Evolutionary conservation across 2,329 filamentous ascomycete species (phyloP).

Genomic region (Penicillium sp.): DNA sequence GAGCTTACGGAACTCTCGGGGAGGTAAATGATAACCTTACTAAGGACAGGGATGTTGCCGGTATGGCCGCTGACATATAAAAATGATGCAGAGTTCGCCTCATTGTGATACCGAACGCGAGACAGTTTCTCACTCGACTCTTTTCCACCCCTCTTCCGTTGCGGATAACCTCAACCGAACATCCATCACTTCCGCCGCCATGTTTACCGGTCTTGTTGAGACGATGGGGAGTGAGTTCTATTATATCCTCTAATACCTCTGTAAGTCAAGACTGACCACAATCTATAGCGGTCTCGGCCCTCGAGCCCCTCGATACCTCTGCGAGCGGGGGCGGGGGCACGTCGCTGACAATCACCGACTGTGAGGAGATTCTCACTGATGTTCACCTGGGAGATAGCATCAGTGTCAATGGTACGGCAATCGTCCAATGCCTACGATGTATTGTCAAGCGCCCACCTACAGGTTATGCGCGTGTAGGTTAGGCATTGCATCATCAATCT

Average conservation of each 20-base stretch:
- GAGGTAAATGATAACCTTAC: not conserved
- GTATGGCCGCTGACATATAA: conserved; percentile 8
- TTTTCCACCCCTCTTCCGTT: conserved; percentile 22
- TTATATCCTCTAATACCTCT: not conserved
- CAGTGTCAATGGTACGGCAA: conserved; percentile 74
- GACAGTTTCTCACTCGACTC: not conserved
- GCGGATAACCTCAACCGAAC: conserved; percentile 11
- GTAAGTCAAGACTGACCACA: conserved; percentile 3
- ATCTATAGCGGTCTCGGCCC: conserved; percentile 74
- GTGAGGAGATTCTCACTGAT: conserved; percentile 78
- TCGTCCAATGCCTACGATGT: not conserved
- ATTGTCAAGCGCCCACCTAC: not conserved
- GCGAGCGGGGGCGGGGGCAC: conserved; percentile 76
- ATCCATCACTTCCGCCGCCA: conserved; percentile 43
- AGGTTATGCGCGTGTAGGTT: not conserved
- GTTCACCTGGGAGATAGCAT: conserved; percentile 91
- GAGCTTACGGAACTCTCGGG: not conserved
- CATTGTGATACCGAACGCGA: not conserved
- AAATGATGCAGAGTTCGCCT: not conserved
- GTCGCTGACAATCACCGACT: conserved; percentile 81
- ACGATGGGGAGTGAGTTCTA: conserved; percentile 78
- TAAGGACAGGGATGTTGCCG: not conserved
- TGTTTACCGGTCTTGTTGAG: conserved; percentile 97
- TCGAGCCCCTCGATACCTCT: conserved; percentile 79
- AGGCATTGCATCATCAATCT: not conserved